Base-by-base conservation (phyloP, 1,139 yeast species). In the Protomyces inundatus region DNA sequence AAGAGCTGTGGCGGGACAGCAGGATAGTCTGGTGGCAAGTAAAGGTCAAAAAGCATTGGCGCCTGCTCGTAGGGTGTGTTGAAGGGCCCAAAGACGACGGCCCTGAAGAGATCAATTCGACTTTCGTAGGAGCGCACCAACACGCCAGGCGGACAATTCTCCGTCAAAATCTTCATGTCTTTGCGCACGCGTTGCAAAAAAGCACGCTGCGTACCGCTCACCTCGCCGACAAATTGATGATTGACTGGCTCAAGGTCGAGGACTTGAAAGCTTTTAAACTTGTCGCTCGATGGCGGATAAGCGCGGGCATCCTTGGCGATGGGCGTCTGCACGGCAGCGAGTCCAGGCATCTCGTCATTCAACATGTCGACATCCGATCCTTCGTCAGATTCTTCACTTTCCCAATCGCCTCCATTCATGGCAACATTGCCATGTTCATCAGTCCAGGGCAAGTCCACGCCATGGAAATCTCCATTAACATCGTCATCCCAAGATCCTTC, bases 31-130 rank as follows among this genome's bases (percentile, higher is more conserved):
- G 65, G 51, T 2, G 66, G 55, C 10, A 67, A 55, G 39, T 64
- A 64, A 16, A 67, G 16, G 52, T 67, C 69, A 39, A 67, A 66
- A 55, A 67, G 40, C 52, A 67, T 66, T 16, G 68, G 68, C 35
- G 69, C 69, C 61, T 61, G 46, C 51, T 67, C 69, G 33, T 67
- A 67, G 9, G 69, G 69, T 7, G 69, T 67, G 5, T 64, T 67
- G 9, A 57, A 48, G 7, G 69, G 64, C 9, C 69, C 69, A 23
- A 67, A 34, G 30, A 67, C 67, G 33, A 67, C 35, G 6, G 48
- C 68, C n/a, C 69, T 64, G 7, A 66, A 54, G 9, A 67, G 51
- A 51, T 67, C 69, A 36, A 67, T 53, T 12, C 69, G 64, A 39
- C 54, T 62, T 14, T 60, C 65, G 42, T 66, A 67, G 9, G 68